These are phyloP conservation scores for Cyclotella kingstonii DNA, from an alignment of 108 stramenopile genomes.

Conservation along the genomic window DNA sequence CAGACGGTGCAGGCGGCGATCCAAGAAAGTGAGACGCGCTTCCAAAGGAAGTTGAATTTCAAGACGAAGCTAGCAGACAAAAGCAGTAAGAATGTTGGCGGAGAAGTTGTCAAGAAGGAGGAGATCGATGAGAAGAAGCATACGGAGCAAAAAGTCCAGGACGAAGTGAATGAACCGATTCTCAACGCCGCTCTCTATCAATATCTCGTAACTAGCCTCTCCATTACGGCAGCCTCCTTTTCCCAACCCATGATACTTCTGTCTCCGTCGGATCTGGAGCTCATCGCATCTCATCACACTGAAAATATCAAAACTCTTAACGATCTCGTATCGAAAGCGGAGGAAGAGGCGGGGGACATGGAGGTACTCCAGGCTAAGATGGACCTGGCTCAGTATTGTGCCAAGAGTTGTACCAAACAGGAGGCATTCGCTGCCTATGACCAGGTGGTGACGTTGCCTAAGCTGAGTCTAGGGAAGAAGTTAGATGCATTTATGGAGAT, in stretches of 20 bases:
- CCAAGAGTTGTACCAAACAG: slow-evolving; percentile 78
- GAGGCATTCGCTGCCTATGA: slow-evolving; percentile 83
- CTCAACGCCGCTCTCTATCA: slow-evolving; percentile 74
- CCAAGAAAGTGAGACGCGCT: slow-evolving; percentile 9
- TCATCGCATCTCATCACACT: slow-evolving; percentile 46
- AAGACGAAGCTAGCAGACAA: not conserved
- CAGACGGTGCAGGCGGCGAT: slow-evolving; percentile 24
- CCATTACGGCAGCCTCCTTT: too few species aligned
- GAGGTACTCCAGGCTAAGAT: slow-evolving; percentile 94
- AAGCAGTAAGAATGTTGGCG: not conserved
- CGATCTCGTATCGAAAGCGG: slow-evolving; percentile 68
- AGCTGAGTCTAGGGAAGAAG: slow-evolving; percentile 93
- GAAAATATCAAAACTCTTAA: slow-evolving; percentile 48
- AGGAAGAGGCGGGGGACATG: slow-evolving; percentile 95
- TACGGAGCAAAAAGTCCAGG: too few species aligned
- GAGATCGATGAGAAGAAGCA: not conserved
- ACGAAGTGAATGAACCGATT: slow-evolving; percentile 25
- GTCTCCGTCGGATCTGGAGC: slow-evolving; percentile 41
- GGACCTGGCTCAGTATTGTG: slow-evolving; percentile 83
- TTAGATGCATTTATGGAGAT: slow-evolving; percentile 94
- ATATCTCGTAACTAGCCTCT: slow-evolving; percentile 35
- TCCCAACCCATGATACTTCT: slow-evolving; percentile 14
- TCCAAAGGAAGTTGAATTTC: too few species aligned
- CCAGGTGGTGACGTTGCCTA: slow-evolving; percentile 77
- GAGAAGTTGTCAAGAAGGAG: not conserved